Base-by-base conservation (phyloP, 1,284 basidiomycete species). In the Agaricales sp. region DNA sequence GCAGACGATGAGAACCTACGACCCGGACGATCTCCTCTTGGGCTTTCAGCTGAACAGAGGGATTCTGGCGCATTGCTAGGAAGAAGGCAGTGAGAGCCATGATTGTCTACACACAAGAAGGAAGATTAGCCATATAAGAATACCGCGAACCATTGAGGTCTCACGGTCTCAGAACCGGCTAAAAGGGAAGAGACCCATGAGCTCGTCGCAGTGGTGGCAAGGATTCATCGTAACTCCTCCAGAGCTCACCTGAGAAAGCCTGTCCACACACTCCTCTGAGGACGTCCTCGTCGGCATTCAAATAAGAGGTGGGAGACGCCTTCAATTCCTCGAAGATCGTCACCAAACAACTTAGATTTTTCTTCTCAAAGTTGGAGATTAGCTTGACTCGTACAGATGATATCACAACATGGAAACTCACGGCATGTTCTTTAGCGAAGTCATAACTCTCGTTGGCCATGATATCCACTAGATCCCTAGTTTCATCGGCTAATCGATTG, bases 401-500 rank as follows among this genome's bases (percentile, higher is more conserved):
- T 30, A 30, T 30, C n/a, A 14, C 26, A 30, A 6, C 26, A 30
- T 6, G 14, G 26, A 6, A 6, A 6, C 6, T 14, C 26, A 14
- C 26, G 14, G 6, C 26, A 30, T 30, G 6, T 14, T 14, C 14
- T 14, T 30, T 30, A 6, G 26, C 26, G 14, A 30, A 6, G 14
- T 14, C 14, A 30, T 30, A 30, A 6, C 26, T 14, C 14, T 30
- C 26, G 14, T 30, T 14, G 6, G 14, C 6, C 26, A 30, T 30
- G 14, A 6, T 6, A 14, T 41, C 39, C 39, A 41, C 57, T 13
- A 58, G 21, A 43, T 58, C 50, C 18, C 52, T 23, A n/a, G 58
- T 57, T 16, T 20, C 50, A 23, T 43, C 51, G 20, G 57, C 58
- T n/a, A 43, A n/a, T 16, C 47, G 51, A 23, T 63, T 56, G 51